Evolutionary conservation across 805 yeast species (phyloP).

Genomic region (Ogataea pignaliae): DNA sequence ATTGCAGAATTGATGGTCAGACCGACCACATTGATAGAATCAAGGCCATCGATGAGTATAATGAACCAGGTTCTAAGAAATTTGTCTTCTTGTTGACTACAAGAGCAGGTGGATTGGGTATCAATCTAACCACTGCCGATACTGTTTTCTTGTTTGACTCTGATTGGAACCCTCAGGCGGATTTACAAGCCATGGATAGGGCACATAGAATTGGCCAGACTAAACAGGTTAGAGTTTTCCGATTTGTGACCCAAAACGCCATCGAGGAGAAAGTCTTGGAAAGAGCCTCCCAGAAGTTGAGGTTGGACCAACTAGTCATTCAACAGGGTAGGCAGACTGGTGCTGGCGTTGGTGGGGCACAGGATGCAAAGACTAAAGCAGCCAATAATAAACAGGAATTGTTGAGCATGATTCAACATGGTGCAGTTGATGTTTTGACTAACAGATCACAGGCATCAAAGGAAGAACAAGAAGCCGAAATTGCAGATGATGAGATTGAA

Average conservation of each 20-base stretch:
- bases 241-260: constrained; percentile 86
- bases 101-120: constrained; percentile 96
- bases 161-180: constrained; percentile 99
- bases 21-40: constrained; percentile 92
- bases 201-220: constrained; percentile 97
- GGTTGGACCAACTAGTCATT: constrained; percentile 91
- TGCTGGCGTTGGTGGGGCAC: constrained; percentile 47
- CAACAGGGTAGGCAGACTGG: constrained; percentile 75
- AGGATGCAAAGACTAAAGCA: constrained; percentile 37
- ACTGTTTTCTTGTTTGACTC: constrained; percentile 84
- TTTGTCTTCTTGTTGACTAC: constrained; percentile 85
- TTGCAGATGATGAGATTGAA: constrained; percentile 57
- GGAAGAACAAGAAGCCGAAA: constrained; percentile 30
- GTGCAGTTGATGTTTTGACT: constrained; percentile 63
- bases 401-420: constrained; percentile 77
- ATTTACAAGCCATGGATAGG: constrained; percentile 96
- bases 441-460: constrained; percentile 20
- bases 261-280: constrained; percentile 80
- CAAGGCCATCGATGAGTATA: constrained; percentile 87
- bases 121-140: constrained; percentile 88
- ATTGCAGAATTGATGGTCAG: constrained; percentile 91
- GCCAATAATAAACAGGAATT: constrained; percentile 64
- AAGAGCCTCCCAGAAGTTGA: constrained; percentile 89
- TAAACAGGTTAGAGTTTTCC: constrained; percentile 87
- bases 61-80: constrained; percentile 74